Percentiles rank a stretch among this genome's conserved stretches.
Evolutionary conservation across 257 asterid species (phyloP).

Genomic region (Solanum okadae): DNA sequence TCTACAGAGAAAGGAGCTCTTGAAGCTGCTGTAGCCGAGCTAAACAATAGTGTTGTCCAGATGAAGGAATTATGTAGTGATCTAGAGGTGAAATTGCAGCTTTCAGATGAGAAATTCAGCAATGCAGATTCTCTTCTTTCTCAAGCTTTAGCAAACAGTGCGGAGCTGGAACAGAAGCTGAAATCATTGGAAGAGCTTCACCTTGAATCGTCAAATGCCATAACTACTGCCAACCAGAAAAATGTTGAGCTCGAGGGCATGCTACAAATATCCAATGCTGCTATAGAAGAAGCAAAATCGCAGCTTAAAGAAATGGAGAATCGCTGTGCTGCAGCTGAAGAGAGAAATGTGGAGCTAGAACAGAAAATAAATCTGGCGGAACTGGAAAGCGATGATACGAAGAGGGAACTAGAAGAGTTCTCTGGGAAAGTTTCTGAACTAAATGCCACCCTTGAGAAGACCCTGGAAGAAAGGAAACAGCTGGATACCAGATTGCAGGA

Average conservation of each 20-base stretch:
- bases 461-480: conserved; percentile 44
- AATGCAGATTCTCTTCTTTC: conserved; percentile 67
- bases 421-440: conserved; percentile 47
- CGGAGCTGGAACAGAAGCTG: conserved; percentile 69
- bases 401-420: conserved; percentile 41
- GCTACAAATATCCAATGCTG: conserved; percentile 29
- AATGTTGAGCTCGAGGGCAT: conserved; percentile 52
- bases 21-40: conserved; percentile 51
- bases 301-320: conserved; percentile 45
- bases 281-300: conserved; percentile 51
- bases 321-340: conserved; percentile 50
- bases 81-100: conserved; percentile 70
- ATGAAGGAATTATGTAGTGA: conserved; percentile 65
- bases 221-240: conserved; percentile 38
- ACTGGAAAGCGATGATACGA: conserved; percentile 43
- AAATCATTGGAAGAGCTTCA: conserved; percentile 64
- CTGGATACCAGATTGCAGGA: conserved; percentile 41
- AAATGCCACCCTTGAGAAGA: conserved; percentile 33
- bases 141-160: conserved; percentile 58
- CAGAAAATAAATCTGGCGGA: conserved; percentile 50
- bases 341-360: conserved; percentile 55
- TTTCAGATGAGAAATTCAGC: conserved; percentile 64
- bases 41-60: conserved; percentile 35
- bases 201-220: conserved; percentile 44
- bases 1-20: conserved; percentile 46